A percentile compares a stretch with the other conserved stretches of the same genome.
Conservation (phyloP, 1,284 basidiomycete genomes). For the Boletellus deceptivus region DNA sequence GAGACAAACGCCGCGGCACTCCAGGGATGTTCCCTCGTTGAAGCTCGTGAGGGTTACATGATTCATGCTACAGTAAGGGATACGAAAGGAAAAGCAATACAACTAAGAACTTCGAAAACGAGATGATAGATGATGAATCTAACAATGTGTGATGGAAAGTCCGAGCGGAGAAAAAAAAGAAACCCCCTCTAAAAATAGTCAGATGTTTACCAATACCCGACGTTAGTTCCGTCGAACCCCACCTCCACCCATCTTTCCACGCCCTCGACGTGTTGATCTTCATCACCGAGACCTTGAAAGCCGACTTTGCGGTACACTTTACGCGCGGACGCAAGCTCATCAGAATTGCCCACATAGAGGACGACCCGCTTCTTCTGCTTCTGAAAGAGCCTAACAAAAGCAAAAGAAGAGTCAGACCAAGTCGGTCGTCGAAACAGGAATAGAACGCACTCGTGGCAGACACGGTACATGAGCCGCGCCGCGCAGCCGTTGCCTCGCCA, state of each 20-base stretch:
- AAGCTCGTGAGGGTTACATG: too few relatives aligned
- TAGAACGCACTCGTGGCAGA: slow-evolving; percentile 39
- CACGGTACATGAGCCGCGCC: slow-evolving; percentile 42
- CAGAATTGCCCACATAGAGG: slow-evolving; percentile 46
- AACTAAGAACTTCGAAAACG: too few relatives aligned
- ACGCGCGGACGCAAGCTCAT: slow-evolving; percentile 17
- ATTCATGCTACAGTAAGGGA: too few relatives aligned
- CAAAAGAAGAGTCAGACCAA: not conserved
- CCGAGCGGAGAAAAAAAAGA: too few relatives aligned
- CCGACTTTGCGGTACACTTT: slow-evolving; percentile 24
- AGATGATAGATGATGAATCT: too few relatives aligned
- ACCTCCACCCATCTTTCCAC: slow-evolving; percentile 26
- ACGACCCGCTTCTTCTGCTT: slow-evolving; percentile 40
- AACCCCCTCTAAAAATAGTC: not conserved
- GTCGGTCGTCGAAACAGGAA: too few relatives aligned
- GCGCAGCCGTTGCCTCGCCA: slow-evolving; percentile 46
- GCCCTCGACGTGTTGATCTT: slow-evolving; percentile 8
- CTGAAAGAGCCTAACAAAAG: slow-evolving; percentile 26
- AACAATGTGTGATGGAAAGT: too few relatives aligned
- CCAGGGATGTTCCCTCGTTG: too few relatives aligned
- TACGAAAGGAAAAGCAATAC: too few relatives aligned
- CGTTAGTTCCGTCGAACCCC: slow-evolving; percentile 13
- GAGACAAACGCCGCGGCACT: too few relatives aligned
- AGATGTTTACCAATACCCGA: slow-evolving; percentile 18
- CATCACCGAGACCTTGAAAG: slow-evolving; percentile 15